Evolutionary conservation across 345 rosid genomes (phyloP), one percentile per base, ranked within the genome.

Genomic region (Garcia nutans): DNA sequence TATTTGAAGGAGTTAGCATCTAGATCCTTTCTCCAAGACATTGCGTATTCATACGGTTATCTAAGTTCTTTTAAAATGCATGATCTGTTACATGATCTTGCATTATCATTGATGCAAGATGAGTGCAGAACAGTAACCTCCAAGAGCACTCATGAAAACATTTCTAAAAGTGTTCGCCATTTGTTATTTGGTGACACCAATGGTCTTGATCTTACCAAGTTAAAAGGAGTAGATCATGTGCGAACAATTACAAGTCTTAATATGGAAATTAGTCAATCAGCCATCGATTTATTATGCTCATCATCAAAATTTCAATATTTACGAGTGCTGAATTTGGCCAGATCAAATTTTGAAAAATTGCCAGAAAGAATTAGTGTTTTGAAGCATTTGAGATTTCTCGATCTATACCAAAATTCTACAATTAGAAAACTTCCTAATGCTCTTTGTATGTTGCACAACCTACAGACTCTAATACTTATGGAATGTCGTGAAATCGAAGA

Each of bases 331-430:
- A 49, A 67, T 42, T 70, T 85, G 19, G 9, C 10, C 7, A 45
- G 50, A 9, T 79, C 78, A 10, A 17, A 19, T 20, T 44, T 85
- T 11, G 75, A 77, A 15, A 66, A 33, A 52, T 54, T 77, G 55
- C 81, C 79, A 8, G 65, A 42, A 23, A 41, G 66, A 3, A 71
- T 83, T 47, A 77, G 85, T 6, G 28, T 16, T 20, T 26, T 77
- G 76, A 77, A 77, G 76, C 85, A 77, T 59, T 28, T 84, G 78
- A 84, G 87, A 47, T 81, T 65, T 70, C 79, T 84, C 15, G 58
- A 67, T 28, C 22, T 84, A 28, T 45, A 60, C 3, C 8, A 17
- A 0, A 78, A 77, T 62, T 20, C 10, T 5, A 76, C 20, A 12
- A 70, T 81, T 68, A 77, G 66, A 60, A 74, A 45, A 28, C 72